Conservation (phyloP, 768 basidiomycete species). For the Boletus bicolor region DNA sequence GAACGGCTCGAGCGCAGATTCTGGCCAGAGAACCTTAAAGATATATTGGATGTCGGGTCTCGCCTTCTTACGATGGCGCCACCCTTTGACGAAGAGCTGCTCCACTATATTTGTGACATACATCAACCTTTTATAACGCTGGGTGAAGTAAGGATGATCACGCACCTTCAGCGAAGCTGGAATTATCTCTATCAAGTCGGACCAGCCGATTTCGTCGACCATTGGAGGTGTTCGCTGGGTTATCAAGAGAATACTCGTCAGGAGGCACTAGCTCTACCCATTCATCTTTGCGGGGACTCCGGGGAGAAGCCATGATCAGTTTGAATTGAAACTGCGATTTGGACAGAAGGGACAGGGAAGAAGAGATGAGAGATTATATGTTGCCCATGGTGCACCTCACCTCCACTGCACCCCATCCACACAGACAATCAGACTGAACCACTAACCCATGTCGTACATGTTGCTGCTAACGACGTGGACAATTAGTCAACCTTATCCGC, state of each 20-base stretch:
- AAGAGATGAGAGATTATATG: conserved; percentile 20
- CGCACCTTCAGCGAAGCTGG: conserved; percentile 42
- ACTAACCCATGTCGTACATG: conserved; percentile 8
- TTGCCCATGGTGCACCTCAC: conserved; percentile 20
- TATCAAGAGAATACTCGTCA: conserved; percentile 38
- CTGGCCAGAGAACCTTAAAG: conserved; percentile 49
- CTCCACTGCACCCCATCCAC: conserved; percentile 19
- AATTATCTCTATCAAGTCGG: conserved; percentile 34
- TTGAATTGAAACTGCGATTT: conserved; percentile 1
- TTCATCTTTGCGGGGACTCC: conserved; percentile 19
- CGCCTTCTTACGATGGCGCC: conserved; percentile 54
- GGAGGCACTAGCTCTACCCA: conserved; percentile 29
- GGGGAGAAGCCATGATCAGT: conserved; percentile 18
- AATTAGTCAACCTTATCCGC: conserved; percentile 17
- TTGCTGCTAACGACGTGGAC: conserved; percentile 16
- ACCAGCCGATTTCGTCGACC: conserved; percentile 43
- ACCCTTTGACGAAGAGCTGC: conserved; percentile 48
- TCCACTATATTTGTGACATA: conserved; percentile 37
- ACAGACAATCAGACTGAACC: conserved; percentile 7
- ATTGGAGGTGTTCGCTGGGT: conserved; percentile 38
- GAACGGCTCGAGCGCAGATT: conserved; percentile 43
- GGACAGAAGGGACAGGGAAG: background rate
- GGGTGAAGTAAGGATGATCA: background rate
- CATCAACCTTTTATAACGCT: background rate
- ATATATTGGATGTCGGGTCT: conserved; percentile 47